Evolutionary conservation across 106 monocot species (phyloP).

Genomic region (Dendrobium nobile): DNA sequence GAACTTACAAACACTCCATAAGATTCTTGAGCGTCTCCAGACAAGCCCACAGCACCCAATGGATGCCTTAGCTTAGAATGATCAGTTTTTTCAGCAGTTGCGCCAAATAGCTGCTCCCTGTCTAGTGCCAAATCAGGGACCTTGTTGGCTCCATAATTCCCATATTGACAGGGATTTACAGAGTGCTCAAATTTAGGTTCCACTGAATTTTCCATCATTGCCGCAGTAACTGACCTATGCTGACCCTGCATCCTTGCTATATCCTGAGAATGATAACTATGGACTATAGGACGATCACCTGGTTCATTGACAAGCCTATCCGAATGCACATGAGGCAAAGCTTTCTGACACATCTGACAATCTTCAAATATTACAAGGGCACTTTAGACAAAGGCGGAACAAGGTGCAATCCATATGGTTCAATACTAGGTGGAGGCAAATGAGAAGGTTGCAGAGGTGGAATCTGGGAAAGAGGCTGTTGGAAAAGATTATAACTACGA

Average conservation of each 20-base stretch:
- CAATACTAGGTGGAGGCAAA: constrained; percentile 21
- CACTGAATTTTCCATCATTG: not conserved
- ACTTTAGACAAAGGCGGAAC: constrained; percentile 3
- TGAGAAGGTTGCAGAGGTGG: constrained; percentile 40
- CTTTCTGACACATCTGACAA: constrained; percentile 43
- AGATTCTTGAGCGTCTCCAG: constrained; percentile 21
- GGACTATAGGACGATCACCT: constrained; percentile 14
- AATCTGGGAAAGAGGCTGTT: constrained; percentile 39
- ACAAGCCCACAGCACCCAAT: constrained; percentile 8
- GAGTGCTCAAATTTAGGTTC: constrained; percentile 17
- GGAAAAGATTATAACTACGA: constrained; percentile 16
- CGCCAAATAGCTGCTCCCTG: constrained; percentile 11
- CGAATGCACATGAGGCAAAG: constrained; percentile 50
- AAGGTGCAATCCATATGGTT: constrained; percentile 18
- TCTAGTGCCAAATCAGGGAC: constrained; percentile 8
- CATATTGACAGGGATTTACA: not conserved
- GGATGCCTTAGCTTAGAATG: not conserved
- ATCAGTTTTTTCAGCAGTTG: constrained; percentile 1
- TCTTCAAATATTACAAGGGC: constrained; percentile 24
- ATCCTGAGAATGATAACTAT: constrained; percentile 30
- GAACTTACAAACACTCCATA: constrained; percentile 21
- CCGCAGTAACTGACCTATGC: not conserved
- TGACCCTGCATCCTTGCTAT: constrained; percentile 15
- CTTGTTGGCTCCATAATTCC: constrained; percentile 6
- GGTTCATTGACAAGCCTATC: constrained; percentile 36